Percentiles rank a stretch among this genome's conserved stretches.
phyloP scores from a whole-genome alignment of 2,329 filamentous ascomycete species.

The Diaporthe humulicola region DNA sequence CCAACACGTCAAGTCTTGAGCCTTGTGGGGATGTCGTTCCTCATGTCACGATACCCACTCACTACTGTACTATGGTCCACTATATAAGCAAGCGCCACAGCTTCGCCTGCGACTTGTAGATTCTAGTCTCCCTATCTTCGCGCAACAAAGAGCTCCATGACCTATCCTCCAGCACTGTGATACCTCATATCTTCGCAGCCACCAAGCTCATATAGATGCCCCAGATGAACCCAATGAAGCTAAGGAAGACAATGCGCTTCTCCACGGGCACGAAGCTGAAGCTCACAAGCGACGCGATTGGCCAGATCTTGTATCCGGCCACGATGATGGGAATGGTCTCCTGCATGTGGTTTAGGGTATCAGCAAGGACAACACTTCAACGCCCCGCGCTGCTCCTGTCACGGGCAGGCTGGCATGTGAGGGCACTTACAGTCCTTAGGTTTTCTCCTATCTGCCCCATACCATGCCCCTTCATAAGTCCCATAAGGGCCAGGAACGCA shows the following conservation, averaged over 20 bases:
- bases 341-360: conserved; percentile 43
- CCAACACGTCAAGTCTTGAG: not conserved
- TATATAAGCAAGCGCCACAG: no score
- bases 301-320: conserved; percentile 66
- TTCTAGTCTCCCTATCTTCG: no score
- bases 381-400: not conserved
- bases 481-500: conserved; percentile 62
- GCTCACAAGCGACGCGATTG: conserved; percentile 63
- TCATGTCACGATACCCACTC: no score
- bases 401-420: not conserved
- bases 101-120: no score
- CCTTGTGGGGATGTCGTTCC: not conserved
- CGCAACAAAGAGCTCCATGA: no score
- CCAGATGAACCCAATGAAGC: conserved; percentile 63
- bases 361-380: not conserved
- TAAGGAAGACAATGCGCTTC: conserved; percentile 62
- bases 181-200: conserved; percentile 50
- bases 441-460: conserved; percentile 53
- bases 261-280: conserved; percentile 65
- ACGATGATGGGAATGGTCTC: conserved; percentile 63
- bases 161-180: no score
- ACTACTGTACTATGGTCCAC: no score
- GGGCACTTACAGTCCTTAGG: conserved; percentile 50
- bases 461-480: conserved; percentile 57
- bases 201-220: conserved; percentile 66